Conservation (phyloP, 805 yeast species). For the Suhomyces tanzawaensis region DNA sequence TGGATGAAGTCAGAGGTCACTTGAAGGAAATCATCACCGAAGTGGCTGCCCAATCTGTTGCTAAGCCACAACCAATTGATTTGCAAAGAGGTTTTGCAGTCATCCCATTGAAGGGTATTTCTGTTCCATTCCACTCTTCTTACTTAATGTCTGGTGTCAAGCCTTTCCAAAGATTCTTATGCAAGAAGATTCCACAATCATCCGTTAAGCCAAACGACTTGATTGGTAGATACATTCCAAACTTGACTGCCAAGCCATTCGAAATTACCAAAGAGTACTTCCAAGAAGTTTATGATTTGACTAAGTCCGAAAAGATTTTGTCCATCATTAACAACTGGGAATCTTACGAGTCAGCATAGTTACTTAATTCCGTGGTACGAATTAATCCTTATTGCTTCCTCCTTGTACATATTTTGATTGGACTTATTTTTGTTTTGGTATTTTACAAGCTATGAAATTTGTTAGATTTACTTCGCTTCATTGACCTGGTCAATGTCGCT, state of each 20-base stretch:
- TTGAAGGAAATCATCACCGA: slow-evolving; percentile 84
- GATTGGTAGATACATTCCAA: slow-evolving; percentile 95
- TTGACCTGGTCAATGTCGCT: background rate
- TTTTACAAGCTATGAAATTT: background rate
- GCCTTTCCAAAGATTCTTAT: slow-evolving; percentile 97
- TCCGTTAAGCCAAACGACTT: slow-evolving; percentile 93
- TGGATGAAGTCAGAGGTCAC: slow-evolving; percentile 88
- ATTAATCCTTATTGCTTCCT: background rate
- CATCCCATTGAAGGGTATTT: slow-evolving; percentile 96
- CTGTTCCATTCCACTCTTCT: slow-evolving; percentile 99
- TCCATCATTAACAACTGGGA: slow-evolving; percentile 95
- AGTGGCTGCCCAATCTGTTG: slow-evolving; percentile 74
- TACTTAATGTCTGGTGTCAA: slow-evolving; percentile 97
- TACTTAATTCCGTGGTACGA: slow-evolving; percentile 9
- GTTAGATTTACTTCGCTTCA: background rate
- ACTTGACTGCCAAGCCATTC: slow-evolving; percentile 97
- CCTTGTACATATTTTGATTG: background rate
- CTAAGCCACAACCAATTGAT: slow-evolving; percentile 95
- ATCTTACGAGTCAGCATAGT: slow-evolving; percentile 56
- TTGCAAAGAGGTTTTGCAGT: slow-evolving; percentile 98
- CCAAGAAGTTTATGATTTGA: slow-evolving; percentile 90
- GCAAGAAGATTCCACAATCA: slow-evolving; percentile 91
- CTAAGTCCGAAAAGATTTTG: slow-evolving; percentile 89
- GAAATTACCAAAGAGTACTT: slow-evolving; percentile 94
- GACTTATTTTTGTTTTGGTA: background rate